phyloP scores from a whole-genome alignment of 2,329 filamentous ascomycete genomes.

The Tolypocladium tropicale region DNA sequence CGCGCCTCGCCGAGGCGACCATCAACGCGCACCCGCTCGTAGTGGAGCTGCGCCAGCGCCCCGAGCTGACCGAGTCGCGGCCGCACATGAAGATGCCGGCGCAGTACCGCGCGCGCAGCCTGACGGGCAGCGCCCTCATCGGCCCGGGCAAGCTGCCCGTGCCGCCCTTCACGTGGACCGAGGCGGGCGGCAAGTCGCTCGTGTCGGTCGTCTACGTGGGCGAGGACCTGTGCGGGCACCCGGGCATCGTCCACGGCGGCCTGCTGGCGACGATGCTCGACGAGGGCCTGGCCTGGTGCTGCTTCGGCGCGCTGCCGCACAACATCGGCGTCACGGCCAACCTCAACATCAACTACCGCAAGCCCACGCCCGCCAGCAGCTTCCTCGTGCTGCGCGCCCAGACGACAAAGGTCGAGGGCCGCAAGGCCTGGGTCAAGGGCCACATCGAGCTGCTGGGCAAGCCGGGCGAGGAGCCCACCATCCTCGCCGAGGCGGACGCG shows the following conservation, averaged over 20 bases:
- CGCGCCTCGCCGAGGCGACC: conserved; percentile 54
- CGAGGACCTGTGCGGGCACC: conserved; percentile 73
- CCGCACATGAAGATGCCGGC: conserved; percentile 81
- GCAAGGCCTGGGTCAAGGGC: conserved; percentile 91
- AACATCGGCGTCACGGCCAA: conserved; percentile 81
- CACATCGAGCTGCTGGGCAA: conserved; percentile 67
- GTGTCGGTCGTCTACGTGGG: conserved; percentile 72
- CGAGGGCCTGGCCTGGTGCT: conserved; percentile 79
- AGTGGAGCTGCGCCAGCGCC: conserved; percentile 53
- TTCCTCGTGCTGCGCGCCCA: conserved; percentile 71
- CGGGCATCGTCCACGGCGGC: conserved; percentile 83
- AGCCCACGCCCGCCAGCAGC: conserved; percentile 63
- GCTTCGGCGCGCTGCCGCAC: conserved; percentile 79
- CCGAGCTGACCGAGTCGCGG: conserved; percentile 62
- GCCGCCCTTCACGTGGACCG: conserved; percentile 68
- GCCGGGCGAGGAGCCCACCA: conserved; percentile 48
- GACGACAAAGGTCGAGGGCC: conserved; percentile 77
- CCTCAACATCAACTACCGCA: conserved; percentile 72
- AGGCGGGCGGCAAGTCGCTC: conserved; percentile 57
- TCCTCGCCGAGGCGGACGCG: conserved; percentile 74
- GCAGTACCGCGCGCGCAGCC: conserved; percentile 57
- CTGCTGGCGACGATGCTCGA: conserved; percentile 87
- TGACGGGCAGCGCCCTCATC: conserved; percentile 72
- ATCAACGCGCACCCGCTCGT: conserved; percentile 71
- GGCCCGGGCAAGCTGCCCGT: conserved; percentile 69